Evolutionary conservation across 225 moss, liverwort and hornwort species (phyloP), one percentile per base, ranked within the genome.

Genomic region (Straminergon stramineum): DNA sequence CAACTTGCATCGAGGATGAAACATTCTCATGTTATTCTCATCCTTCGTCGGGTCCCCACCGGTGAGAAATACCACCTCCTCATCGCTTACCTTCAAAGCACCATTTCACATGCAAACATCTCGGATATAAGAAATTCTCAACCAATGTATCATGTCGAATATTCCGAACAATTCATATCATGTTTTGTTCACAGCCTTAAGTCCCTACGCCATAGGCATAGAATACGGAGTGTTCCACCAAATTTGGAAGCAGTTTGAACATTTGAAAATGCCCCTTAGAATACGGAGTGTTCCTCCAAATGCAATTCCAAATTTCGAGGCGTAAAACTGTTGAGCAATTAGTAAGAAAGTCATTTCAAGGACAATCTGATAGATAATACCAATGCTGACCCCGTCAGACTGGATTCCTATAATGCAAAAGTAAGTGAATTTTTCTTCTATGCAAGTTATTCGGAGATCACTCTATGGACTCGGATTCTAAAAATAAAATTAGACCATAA

Each of bases 1-100:
- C 89, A 94, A 85, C 82, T 94, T 94, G 91, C 94, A 94, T 77
- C 88, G 88, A 86, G 92, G 94, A 81, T 94, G 94, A 87, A 94
- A 94, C 93, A 94, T 93, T 89, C 88, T 92, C 93, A 94, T 86
- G 86, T 94, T 94, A 62, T 91, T 94, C 81, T 94, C 94, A 87
- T 94, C 93, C 73, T 92, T 91, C 61, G 91, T 93, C 26, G 94
- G 94, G 84, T 94, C 92, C 73, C 94, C 94, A 53, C 92, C 93
- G 14, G 94, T 93, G 66, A 94, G 94, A 84, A 94, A 94, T 65
- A 88, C 20, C 88, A 94, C 93, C 86, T 94, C 94, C 88, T 94
- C 94, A 67, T 94, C 93, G 64, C 94, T 94, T 58, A 94, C 94
- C 93, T 94, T 89, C 88, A 90, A 35, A 87, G 86, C 58, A 41